Base-by-base conservation (phyloP, 495 filamentous ascomycete species). In the Xylaria nigripes region DNA sequence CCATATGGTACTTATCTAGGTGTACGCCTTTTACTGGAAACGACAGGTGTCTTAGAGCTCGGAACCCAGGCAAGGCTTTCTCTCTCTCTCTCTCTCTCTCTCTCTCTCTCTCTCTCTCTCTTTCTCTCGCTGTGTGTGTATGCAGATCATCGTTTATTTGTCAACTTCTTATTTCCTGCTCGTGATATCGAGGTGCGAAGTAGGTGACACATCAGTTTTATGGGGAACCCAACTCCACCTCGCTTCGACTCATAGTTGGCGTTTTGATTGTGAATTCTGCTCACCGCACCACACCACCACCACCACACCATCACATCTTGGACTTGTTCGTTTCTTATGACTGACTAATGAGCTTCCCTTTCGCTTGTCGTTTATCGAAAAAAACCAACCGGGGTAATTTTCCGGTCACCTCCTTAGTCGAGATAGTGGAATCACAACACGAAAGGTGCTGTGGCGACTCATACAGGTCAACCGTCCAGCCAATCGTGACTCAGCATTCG, bases 131-230 rank as follows among this genome's bases (percentile, higher is more conserved):
- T n/a, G n/a, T n/a, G n/a, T n/a, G n/a, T n/a, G n/a, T n/a, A n/a
- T n/a, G n/a, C n/a, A n/a, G n/a, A n/a, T n/a, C n/a, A n/a, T n/a
- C n/a, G n/a, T n/a, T n/a, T 40, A 41, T 41, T 54, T 54, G 51
- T 54, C 44, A 54, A 48, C 23, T 48, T 42, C 6, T 19, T 19
- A 19, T 48, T 10, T 54, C 47, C 32, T 30, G 19, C 44, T 54
- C 34, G 44, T 54, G 27, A 48, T 45, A 48, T 42, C 18, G 46
- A 36, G 36, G 21, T 42, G 18, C 51, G 15, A 29, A 27, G 47
- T 54, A 48, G 12, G 44, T 48, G 44, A 54, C 34, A 54, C 25
- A 54, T 54, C 51, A 54, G 42, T 42, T 41, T 8, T 6, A 44
- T 27, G 22, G 18, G 22, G 27, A 22, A 54, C 16, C 32, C 15